Evolutionary conservation across 345 rosid species (phyloP).

Genomic region (Cardiospermum halicacabum): DNA sequence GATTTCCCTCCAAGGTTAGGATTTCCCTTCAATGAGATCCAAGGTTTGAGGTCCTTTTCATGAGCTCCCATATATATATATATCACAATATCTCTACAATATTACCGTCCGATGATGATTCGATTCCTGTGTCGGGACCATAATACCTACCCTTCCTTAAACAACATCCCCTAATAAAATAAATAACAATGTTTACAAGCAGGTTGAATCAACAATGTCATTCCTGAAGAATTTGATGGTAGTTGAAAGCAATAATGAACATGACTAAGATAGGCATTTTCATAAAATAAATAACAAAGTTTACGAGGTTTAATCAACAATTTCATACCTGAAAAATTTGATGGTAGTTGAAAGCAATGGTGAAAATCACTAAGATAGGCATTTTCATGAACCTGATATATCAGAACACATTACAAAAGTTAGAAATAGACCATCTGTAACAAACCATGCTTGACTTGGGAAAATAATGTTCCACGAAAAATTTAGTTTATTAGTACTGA

Average conservation of each 20-base stretch:
- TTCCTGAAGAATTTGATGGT: constrained; percentile 72
- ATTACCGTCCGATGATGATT: too few species aligned
- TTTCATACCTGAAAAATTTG: constrained; percentile 66
- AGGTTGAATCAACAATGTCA: background rate
- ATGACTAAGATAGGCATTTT: constrained; percentile 85
- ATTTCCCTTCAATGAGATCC: too few species aligned
- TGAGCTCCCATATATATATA: too few species aligned
- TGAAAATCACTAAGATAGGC: constrained; percentile 87
- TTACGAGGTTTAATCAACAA: background rate
- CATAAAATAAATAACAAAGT: too few species aligned
- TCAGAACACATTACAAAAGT: constrained; percentile 15
- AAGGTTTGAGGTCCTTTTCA: too few species aligned
- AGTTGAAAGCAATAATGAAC: constrained; percentile 92
- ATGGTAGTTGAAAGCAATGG: constrained; percentile 81
- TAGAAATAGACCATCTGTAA: constrained; percentile 2
- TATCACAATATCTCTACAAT: too few species aligned
- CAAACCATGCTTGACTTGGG: background rate
- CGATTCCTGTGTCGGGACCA: too few species aligned
- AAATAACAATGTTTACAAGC: background rate
- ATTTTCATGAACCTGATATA: constrained; percentile 86
- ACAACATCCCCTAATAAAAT: background rate
- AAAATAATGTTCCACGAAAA: background rate
- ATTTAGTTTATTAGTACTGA: background rate
- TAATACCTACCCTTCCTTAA: too few species aligned
- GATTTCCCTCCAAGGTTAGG: too few species aligned